phyloP scores from a whole-genome alignment of 2,329 filamentous ascomycete species.

The Shiraia sp. region DNA sequence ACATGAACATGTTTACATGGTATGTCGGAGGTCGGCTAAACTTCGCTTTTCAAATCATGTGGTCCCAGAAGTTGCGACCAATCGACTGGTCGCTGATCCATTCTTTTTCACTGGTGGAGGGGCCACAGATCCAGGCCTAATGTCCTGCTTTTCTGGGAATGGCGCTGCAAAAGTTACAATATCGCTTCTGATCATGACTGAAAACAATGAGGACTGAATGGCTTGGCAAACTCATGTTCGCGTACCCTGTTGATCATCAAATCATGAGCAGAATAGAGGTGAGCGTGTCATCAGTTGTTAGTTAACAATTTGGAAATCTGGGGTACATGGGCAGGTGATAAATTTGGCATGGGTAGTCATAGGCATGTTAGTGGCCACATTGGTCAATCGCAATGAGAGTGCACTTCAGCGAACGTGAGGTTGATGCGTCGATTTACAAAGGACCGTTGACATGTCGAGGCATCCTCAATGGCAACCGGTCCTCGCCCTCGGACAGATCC shows the following conservation, averaged over 20 bases:
- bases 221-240: background rate
- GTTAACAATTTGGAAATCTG: no score
- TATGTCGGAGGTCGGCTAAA: conserved; percentile 38
- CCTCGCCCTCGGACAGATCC: conserved; percentile 44
- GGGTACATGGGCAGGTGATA: background rate
- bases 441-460: conserved; percentile 50
- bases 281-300: no score
- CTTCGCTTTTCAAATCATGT: conserved; percentile 32
- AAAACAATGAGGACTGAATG: background rate
- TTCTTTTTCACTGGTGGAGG: conserved; percentile 20
- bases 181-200: conserved; percentile 5
- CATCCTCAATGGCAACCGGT: conserved; percentile 53
- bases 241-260: no score
- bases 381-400: no score
- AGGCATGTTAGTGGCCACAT: no score
- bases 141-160: conserved; percentile 38
- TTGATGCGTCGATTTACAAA: conserved; percentile 46
- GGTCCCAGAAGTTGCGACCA: conserved; percentile 16
- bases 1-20: conserved; percentile 8
- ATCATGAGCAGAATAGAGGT: background rate
- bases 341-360: background rate
- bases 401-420: conserved; percentile 30
- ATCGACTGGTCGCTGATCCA: conserved; percentile 19
- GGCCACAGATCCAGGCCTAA: conserved; percentile 24
- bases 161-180: conserved; percentile 17